These are phyloP conservation scores for Leishmania turanica DNA, from an alignment of 208 protist species.

Conservation along the genomic window DNA sequence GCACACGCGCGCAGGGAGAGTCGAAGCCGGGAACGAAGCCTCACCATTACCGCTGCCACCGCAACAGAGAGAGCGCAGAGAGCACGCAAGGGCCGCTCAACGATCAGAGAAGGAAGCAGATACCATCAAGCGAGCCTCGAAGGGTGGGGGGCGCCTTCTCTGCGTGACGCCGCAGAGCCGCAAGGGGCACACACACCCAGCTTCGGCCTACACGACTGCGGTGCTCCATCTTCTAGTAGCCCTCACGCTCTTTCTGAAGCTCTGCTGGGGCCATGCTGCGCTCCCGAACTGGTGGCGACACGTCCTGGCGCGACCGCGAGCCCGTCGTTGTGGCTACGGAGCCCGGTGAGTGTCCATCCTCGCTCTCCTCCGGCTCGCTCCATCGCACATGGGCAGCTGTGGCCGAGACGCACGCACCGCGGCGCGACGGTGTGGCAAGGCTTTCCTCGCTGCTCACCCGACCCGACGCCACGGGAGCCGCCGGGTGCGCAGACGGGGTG, in stretches of 20 bases:
- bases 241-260: constrained; percentile 21
- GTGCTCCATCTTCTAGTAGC: neutral
- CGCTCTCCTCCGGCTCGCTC: constrained; percentile 19
- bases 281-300: constrained; percentile 54
- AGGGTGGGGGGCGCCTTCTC: neutral
- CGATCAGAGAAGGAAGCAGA: neutral
- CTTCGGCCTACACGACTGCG: neutral
- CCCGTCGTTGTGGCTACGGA: constrained; percentile 12
- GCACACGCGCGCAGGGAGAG: neutral
- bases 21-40: neutral
- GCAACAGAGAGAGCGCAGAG: neutral
- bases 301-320: constrained; percentile 30
- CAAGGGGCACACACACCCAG: neutral
- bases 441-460: neutral
- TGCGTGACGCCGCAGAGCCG: neutral
- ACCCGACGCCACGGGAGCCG: neutral
- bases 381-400: constrained; percentile 15
- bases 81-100: neutral
- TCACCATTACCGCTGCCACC: neutral
- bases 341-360: constrained; percentile 16
- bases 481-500: neutral
- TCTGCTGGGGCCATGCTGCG: constrained; percentile 56
- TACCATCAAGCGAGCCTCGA: neutral
- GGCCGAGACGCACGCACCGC: neutral
- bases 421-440: neutral